Conservation (phyloP, 2,329 filamentous ascomycete genomes). For the Penicillium sp. region DNA sequence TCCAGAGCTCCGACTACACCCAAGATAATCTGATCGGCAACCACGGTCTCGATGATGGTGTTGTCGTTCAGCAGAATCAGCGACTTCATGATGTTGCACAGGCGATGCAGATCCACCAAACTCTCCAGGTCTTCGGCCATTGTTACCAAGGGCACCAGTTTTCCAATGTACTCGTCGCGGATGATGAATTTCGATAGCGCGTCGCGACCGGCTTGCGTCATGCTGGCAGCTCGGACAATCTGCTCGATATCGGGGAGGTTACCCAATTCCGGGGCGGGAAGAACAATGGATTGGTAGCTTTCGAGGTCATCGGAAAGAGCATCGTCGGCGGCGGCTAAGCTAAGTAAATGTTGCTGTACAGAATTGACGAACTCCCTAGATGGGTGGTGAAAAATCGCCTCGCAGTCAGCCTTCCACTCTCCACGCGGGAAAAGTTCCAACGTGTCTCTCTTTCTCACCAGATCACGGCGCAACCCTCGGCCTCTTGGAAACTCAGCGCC, state of each 20-base stretch:
- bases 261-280: slow-evolving; percentile 80
- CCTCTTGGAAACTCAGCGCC: slow-evolving; percentile 97
- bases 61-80: slow-evolving; percentile 95
- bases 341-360: slow-evolving; percentile 76
- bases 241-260: slow-evolving; percentile 85
- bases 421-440: slow-evolving; percentile 11
- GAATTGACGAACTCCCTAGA: slow-evolving; percentile 87
- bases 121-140: slow-evolving; percentile 92
- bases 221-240: slow-evolving; percentile 78
- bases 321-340: slow-evolving; percentile 72
- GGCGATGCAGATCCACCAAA: slow-evolving; percentile 79
- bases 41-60: slow-evolving; percentile 89
- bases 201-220: slow-evolving; percentile 77
- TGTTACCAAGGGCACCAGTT: slow-evolving; percentile 82
- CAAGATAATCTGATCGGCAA: slow-evolving; percentile 85
- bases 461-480: slow-evolving; percentile 89
- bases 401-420: slow-evolving; percentile 31
- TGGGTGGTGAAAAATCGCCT: slow-evolving; percentile 8
- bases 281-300: slow-evolving; percentile 69
- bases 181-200: slow-evolving; percentile 87
- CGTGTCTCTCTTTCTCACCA: slow-evolving; percentile 65
- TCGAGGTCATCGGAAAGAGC: slow-evolving; percentile 90
- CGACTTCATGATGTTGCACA: slow-evolving; percentile 98
- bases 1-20: slow-evolving; percentile 95
- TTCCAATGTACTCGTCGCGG: slow-evolving; percentile 82